These are phyloP conservation scores for Hypoxylon fuscum DNA, from an alignment of 495 filamentous ascomycete species.

Conservation along the genomic window DNA sequence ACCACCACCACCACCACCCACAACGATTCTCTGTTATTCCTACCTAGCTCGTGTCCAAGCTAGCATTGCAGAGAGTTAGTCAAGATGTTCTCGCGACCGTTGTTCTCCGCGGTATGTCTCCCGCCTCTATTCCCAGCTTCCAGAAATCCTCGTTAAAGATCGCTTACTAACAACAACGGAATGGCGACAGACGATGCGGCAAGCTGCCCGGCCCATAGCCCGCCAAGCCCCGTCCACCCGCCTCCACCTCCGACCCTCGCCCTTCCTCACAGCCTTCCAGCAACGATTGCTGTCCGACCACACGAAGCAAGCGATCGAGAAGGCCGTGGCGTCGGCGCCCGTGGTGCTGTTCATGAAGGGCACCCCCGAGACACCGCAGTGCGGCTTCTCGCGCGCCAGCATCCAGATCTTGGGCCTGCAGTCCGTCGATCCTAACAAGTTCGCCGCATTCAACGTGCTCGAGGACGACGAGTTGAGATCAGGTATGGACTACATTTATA, in stretches of 20 bases:
- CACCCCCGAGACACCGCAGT: conserved; percentile 96
- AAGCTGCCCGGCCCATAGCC: conserved; percentile 49
- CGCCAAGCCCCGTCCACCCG: conserved; percentile 29
- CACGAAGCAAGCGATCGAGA: conserved; percentile 82
- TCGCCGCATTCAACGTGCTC: conserved; percentile 94
- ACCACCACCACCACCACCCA: neutral
- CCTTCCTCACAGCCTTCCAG: conserved; percentile 50
- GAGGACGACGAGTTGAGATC: conserved; percentile 87
- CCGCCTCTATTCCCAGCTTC: neutral
- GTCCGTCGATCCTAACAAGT: conserved; percentile 95
- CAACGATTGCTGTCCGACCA: conserved; percentile 78
- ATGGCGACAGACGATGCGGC: conserved; percentile 46
- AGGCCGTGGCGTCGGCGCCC: conserved; percentile 82
- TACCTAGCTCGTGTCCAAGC: neutral
- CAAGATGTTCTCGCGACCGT: conserved; percentile 35
- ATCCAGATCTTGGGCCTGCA: conserved; percentile 95
- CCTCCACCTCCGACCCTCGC: conserved; percentile 28
- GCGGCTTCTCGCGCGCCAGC: conserved; percentile 93
- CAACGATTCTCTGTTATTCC: neutral
- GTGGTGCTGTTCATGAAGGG: conserved; percentile 99
- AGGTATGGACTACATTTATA: conserved; percentile 70
- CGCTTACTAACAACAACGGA: conserved; percentile 13
- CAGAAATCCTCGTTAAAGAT: neutral
- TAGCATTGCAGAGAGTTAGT: neutral
- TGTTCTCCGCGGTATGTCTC: conserved; percentile 35